Evolutionary conservation across 805 yeast genomes (phyloP), one percentile per base, ranked within the genome.

Genomic region (Suhomyces emberorum): DNA sequence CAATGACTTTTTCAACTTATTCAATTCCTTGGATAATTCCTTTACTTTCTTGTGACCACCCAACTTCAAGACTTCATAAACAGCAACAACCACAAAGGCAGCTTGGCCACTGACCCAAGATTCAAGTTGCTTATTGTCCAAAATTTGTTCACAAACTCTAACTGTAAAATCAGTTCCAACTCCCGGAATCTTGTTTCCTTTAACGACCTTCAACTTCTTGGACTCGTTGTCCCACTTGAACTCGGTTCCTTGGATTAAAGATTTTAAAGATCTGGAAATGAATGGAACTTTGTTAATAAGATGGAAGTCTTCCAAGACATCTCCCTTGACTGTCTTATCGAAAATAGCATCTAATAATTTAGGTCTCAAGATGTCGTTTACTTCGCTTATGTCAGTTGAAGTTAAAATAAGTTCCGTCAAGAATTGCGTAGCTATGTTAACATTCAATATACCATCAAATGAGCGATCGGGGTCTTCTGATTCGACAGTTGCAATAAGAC

Each of bases 381-480:
- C 55, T 55, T 56, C 70, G 32, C 63, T 68, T 27, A 52, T 63
- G 12, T 65, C 72, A 5, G 70, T 72, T 31, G 74, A 75, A 47
- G 74, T 78, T 43, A 84, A 70, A 37, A 88, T 62, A 18, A 86
- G 69, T 64, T 91, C 98, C 29, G 81, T 72, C 35, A 85, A 68
- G 47, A 86, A 82, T 63, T 91, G 98, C 27, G 93, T 74, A 20
- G 95, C 95, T 41, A 89, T 61, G 52, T 83, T 84, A 43, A 80
- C 83, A n/a, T 65, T 60, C 38, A 88, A 64, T 2, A 85, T 44
- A 33, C 57, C 61, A 16, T 67, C 74, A 19, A 63, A 55, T n/a
- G 78, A 66, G 34, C 75, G 59, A 27, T 73, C 70, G 18, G 56
- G 48, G 27, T 52, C 57, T 8, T 57, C 55, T 7, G 46, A 39